These are phyloP conservation scores for Fusarium ambrosium DNA, from an alignment of 2,329 filamentous ascomycete genomes.

Conservation along the genomic window DNA sequence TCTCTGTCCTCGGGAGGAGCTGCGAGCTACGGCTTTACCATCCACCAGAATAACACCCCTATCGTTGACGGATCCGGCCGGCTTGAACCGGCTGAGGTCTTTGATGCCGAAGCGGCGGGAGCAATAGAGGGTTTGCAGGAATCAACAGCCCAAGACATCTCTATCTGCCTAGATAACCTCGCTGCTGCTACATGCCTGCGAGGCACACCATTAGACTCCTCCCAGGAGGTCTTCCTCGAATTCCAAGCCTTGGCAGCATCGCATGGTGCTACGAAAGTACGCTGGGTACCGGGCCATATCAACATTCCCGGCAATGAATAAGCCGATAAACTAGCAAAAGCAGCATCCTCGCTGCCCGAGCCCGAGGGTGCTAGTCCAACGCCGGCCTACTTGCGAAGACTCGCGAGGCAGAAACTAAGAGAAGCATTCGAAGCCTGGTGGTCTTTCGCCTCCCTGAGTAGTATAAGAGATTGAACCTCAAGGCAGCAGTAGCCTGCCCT, in stretches of 20 bases:
- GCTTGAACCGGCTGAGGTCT: constrained; percentile 22
- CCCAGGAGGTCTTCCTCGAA: constrained; percentile 29
- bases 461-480: background rate
- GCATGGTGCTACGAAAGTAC: background rate
- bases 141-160: constrained; percentile 12
- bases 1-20: background rate
- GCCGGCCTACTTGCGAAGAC: background rate
- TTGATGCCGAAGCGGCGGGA: constrained; percentile 29
- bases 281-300: background rate
- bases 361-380: background rate
- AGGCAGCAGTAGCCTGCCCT: background rate
- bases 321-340: background rate
- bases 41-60: background rate
- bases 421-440: background rate
- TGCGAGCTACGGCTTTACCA: background rate
- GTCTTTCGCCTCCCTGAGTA: background rate
- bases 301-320: background rate
- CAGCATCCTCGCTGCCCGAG: background rate
- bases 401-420: background rate
- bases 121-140: constrained; percentile 15
- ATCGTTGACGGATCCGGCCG: background rate
- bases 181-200: constrained; percentile 22
- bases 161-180: constrained; percentile 33
- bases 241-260: constrained; percentile 6
- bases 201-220: constrained; percentile 31